These are phyloP conservation scores for Talaromyces sp. DNA, from an alignment of 2,329 filamentous ascomycete genomes.

Conservation along the genomic window DNA sequence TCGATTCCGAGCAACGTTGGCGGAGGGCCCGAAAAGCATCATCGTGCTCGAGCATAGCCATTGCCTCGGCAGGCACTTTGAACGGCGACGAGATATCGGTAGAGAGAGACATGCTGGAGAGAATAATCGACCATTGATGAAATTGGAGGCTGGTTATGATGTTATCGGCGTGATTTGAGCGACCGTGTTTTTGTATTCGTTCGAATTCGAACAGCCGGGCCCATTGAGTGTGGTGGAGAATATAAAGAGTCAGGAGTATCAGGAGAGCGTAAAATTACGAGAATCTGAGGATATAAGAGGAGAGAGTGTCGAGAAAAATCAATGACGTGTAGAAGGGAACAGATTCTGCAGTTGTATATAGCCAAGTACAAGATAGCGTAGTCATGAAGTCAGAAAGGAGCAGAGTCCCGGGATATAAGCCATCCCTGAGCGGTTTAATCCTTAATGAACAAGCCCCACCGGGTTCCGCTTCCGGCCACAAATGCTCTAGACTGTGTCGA, in stretches of 20 bases:
- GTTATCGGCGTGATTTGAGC: background rate
- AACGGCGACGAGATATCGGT: slow-evolving; percentile 30
- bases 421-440: background rate
- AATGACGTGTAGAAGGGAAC: background rate
- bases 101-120: slow-evolving; percentile 3
- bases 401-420: background rate
- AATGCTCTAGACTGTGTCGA: too few relatives aligned
- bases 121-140: background rate
- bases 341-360: background rate
- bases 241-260: background rate
- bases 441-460: background rate
- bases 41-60: slow-evolving; percentile 33
- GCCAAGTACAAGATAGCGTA: background rate
- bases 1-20: slow-evolving; percentile 22
- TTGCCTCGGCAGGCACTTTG: slow-evolving; percentile 32
- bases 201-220: background rate
- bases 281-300: background rate
- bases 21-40: slow-evolving; percentile 34
- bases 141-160: background rate
- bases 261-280: background rate
- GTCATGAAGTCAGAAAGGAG: background rate
- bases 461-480: slow-evolving; percentile 2
- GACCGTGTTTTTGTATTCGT: background rate
- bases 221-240: background rate
- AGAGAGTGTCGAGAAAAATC: background rate